These are phyloP conservation scores for Metschnikowia matae DNA, from an alignment of 805 yeast species.

Conservation along the genomic window DNA sequence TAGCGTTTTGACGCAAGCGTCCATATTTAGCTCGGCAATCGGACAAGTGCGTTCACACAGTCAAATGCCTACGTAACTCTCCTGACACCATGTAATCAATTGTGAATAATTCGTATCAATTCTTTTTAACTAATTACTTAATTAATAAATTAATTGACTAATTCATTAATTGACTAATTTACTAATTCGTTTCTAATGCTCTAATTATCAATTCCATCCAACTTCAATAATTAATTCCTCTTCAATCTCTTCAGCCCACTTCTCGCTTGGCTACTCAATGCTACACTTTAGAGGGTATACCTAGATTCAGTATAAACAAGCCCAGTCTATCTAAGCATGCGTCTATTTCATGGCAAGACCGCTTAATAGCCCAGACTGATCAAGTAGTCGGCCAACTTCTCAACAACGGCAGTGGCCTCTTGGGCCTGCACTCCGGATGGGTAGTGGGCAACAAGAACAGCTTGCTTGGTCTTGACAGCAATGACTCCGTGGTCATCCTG, in stretches of 20 bases:
- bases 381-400: conserved; percentile 91
- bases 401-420: conserved; percentile 92
- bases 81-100: too few species aligned
- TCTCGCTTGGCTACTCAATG: not conserved
- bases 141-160: too few species aligned
- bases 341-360: not conserved
- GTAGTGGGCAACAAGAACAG: conserved; percentile 90
- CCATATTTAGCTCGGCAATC: not conserved
- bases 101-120: too few species aligned
- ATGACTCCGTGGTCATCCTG: conserved; percentile 82
- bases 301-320: not conserved
- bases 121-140: too few species aligned
- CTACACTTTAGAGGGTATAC: not conserved
- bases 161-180: too few species aligned
- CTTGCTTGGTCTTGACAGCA: conserved; percentile 90
- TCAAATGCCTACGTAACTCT: too few species aligned
- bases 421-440: conserved; percentile 89
- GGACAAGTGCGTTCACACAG: not conserved
- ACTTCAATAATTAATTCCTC: too few species aligned
- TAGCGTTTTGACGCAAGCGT: not conserved
- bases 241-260: not conserved
- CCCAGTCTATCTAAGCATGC: not conserved
- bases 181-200: too few species aligned
- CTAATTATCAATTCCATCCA: too few species aligned
- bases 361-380: conserved; percentile 75